Evolutionary conservation across 768 basidiomycete genomes (phyloP).

Genomic region (Termitomyces eurrhizus): DNA sequence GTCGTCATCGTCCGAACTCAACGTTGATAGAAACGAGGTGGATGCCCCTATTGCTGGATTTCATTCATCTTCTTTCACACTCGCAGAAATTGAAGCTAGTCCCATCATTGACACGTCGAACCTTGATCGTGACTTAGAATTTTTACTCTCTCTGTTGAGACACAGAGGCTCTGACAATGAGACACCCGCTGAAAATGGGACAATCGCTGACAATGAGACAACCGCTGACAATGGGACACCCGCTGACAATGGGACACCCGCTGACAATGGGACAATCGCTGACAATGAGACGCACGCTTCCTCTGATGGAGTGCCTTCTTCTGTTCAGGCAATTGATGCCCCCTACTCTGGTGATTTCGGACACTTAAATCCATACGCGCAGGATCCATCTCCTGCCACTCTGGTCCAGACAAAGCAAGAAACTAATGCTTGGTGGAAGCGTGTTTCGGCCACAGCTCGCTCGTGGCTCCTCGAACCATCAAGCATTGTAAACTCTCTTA

Average conservation of each 20-base stretch:
- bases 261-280: not conserved
- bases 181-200: too few relatives aligned
- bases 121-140: not conserved
- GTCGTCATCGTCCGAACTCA: not conserved
- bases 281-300: not conserved
- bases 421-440: not conserved
- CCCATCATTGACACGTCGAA: not conserved
- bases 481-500: not conserved
- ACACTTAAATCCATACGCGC: too few relatives aligned
- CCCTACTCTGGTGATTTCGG: not conserved
- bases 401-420: too few relatives aligned
- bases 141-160: not conserved
- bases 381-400: too few relatives aligned
- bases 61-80: too few relatives aligned
- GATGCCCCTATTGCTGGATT: too few relatives aligned
- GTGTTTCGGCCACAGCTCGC: not conserved
- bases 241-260: too few relatives aligned
- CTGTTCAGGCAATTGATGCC: not conserved
- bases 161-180: too few relatives aligned
- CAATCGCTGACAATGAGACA: too few relatives aligned
- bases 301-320: not conserved
- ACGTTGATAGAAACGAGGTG: not conserved
- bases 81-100: not conserved
- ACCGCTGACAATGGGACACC: too few relatives aligned
- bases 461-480: not conserved